Evolutionary conservation across 176 grass and related monocot species (phyloP).

Genomic region (Cenchrus fungigraminus): DNA sequence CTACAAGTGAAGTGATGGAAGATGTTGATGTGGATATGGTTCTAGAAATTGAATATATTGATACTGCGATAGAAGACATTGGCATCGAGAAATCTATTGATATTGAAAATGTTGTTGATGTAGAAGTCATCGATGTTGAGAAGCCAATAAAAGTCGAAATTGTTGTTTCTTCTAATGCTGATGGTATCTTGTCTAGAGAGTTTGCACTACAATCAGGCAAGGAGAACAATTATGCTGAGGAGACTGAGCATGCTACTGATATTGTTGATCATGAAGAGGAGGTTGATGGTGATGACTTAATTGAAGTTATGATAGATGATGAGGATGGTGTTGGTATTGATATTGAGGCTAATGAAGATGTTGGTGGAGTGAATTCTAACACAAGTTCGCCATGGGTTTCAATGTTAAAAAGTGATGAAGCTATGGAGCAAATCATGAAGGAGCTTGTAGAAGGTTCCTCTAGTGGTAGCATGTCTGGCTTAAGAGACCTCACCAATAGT

Average conservation of each 20-base stretch:
- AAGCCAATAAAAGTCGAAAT: constrained; percentile 21
- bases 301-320: constrained; percentile 35
- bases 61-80: constrained; percentile 24
- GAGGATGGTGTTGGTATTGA: constrained; percentile 26
- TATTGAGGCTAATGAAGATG: constrained; percentile 59
- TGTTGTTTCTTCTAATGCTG: neutral
- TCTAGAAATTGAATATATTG: neutral
- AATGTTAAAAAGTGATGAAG: constrained; percentile 63
- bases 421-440: constrained; percentile 62
- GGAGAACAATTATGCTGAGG: constrained; percentile 12
- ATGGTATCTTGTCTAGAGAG: constrained; percentile 20
- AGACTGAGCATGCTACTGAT: constrained; percentile 25
- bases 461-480: constrained; percentile 47
- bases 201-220: constrained; percentile 22
- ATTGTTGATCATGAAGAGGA: constrained; percentile 26
- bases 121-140: constrained; percentile 21
- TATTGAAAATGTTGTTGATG: neutral
- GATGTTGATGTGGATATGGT: neutral
- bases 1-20: no score
- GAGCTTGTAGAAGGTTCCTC: constrained; percentile 66
- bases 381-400: constrained; percentile 13
- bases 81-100: constrained; percentile 26
- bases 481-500: constrained; percentile 54
- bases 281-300: constrained; percentile 30
- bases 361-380: constrained; percentile 17